Conservation (phyloP, 257 asterid species). For the Anisodus acutangulus region DNA sequence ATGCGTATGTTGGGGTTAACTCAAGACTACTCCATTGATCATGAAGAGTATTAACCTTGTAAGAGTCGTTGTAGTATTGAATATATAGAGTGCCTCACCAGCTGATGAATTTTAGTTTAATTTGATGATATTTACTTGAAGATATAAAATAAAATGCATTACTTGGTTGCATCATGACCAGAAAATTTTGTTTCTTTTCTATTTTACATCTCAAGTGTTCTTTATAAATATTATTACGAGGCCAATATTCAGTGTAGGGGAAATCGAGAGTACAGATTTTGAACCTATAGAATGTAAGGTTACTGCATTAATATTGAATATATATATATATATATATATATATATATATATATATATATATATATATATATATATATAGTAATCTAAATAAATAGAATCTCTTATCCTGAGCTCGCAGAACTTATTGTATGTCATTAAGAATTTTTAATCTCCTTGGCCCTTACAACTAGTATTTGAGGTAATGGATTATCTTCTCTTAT, state of each 20-base stretch:
- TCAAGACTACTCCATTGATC: not conserved
- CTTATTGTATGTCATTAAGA: not conserved
- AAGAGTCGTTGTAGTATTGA: not conserved
- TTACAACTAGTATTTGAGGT: too few species aligned
- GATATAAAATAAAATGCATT: not conserved
- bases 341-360: too few species aligned
- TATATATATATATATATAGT: too few species aligned
- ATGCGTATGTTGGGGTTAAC: not conserved
- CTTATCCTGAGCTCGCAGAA: not conserved
- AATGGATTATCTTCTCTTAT: too few species aligned
- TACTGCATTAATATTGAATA: too few species aligned
- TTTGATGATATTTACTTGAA: not conserved
- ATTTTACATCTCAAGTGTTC: not conserved
- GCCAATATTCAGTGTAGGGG: not conserved
- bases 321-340: too few species aligned
- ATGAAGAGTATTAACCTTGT: not conserved
- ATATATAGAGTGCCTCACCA: not conserved
- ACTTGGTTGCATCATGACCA: not conserved
- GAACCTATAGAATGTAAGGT: not conserved
- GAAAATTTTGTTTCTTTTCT: not conserved
- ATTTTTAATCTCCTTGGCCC: too few species aligned
- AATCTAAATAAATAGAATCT: too few species aligned
- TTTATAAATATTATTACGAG: not conserved
- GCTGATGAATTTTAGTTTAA: not conserved
- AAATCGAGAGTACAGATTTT: not conserved